Evolutionary conservation across 2,329 filamentous ascomycete genomes (phyloP), one percentile per base, ranked within the genome.

Genomic region (Gliomastix tumulicola): DNA sequence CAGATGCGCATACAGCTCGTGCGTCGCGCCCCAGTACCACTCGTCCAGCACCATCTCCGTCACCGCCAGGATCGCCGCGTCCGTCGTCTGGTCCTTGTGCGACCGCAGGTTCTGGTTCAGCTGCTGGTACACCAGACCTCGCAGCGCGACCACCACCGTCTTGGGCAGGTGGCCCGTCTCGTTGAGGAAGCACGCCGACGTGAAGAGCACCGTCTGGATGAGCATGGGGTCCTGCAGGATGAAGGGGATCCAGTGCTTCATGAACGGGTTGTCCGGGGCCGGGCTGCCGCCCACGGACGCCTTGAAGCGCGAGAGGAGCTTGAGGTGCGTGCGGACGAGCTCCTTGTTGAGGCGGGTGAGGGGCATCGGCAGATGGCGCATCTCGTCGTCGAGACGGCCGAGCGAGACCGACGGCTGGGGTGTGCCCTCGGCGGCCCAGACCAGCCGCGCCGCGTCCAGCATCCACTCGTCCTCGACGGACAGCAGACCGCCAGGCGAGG

Each of bases 21-120:
- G 48, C 0, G 59, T 62, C 19, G 62, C 63, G 6, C 69, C 68
- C 68, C 69, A 73, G 45, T 71, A 73, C 71, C 71, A 76, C 40
- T 72, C 71, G 32, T 70, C 63, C 18, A 69, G 50, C 17, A 69
- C 59, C 41, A 74, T 58, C 46, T 73, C 70, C 2, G 66, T 51
- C 6, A 72, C 66, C 4, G 59, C 67, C 6, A 69, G 60, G 27
- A 74, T 62, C 5, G 64, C 60, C 21, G 63, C 59, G 42, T 73
- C 69, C 36, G 55, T 64, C 1, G 62, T 60, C n/a, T 57, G 52
- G 15, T 54, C 48, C 3, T 49, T 46, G 4, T 56, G 44, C 15
- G 57, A 49, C 25, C 53, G 53, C 13, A 75, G 59, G 28, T 68
- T 65, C 28, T 65, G 57, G 42, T 73, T 72, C 21, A 75, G 56